A percentile compares a stretch with the other conserved stretches of the same genome.
These are phyloP conservation scores for Porphyrellus cyaneotinctus DNA, from an alignment of 768 basidiomycete genomes.

Conservation along the genomic window DNA sequence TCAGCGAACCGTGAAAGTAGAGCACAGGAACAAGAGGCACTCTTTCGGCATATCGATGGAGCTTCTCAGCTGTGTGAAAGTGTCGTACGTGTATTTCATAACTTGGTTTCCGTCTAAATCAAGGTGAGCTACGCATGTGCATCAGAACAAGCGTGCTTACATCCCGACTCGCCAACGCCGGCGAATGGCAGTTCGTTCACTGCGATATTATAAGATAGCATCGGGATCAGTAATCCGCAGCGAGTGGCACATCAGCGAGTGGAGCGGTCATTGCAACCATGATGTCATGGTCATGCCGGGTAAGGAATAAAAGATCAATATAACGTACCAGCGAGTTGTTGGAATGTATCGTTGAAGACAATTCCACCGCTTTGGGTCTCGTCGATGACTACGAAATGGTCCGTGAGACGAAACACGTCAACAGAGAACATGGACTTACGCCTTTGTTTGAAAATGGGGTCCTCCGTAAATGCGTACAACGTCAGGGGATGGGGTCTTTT, in stretches of 20 bases:
- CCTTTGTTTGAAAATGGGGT: conserved; percentile 36
- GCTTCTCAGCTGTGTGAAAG: conserved; percentile 48
- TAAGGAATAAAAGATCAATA: background rate
- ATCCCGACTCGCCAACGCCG: conserved; percentile 61
- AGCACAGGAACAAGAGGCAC: conserved; percentile 29
- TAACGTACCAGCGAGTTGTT: conserved; percentile 45
- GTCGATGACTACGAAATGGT: conserved; percentile 40
- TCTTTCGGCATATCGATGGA: conserved; percentile 55
- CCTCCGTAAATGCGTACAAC: conserved; percentile 60
- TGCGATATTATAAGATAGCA: conserved; percentile 6
- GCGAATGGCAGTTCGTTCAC: conserved; percentile 45
- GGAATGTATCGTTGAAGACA: conserved; percentile 57
- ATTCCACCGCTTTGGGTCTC: conserved; percentile 55
- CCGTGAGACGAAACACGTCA: background rate
- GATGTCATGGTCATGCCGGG: conserved; percentile 12
- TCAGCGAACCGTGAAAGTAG: conserved; percentile 2
- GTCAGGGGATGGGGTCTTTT: conserved; percentile 56
- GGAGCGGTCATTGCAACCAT: conserved; percentile 10
- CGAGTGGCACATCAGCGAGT: background rate
- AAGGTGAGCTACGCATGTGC: background rate
- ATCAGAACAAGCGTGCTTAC: conserved; percentile 36
- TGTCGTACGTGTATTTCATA: conserved; percentile 51
- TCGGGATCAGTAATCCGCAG: background rate
- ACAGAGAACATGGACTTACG: conserved; percentile 27
- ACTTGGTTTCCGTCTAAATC: conserved; percentile 50